Conservation (phyloP, 768 basidiomycete species). For the Suillus placidus region DNA sequence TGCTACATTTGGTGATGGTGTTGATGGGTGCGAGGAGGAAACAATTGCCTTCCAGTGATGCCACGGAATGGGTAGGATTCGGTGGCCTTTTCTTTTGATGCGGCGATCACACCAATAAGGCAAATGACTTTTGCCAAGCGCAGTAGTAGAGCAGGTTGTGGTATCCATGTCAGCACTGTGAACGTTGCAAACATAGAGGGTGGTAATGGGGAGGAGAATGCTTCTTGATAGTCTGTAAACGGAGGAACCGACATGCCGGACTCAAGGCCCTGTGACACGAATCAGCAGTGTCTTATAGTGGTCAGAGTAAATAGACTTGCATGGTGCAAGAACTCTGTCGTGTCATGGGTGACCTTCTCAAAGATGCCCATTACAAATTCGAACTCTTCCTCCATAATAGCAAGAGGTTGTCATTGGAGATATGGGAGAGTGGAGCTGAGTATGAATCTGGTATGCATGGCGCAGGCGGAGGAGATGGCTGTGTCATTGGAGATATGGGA, state of each 20-base stretch:
- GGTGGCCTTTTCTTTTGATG: constrained; percentile 74
- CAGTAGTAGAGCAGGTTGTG: constrained; percentile 59
- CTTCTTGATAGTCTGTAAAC: constrained; percentile 72
- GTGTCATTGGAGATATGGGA: too few relatives aligned
- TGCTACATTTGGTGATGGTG: constrained; percentile 23
- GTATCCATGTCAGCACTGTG: constrained; percentile 68
- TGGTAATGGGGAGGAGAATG: constrained; percentile 61
- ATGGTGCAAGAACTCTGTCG: constrained; percentile 86
- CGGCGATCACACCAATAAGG: constrained; percentile 91
- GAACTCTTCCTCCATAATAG: constrained; percentile 88
- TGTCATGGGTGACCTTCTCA: constrained; percentile 89
- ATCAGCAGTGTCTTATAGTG: constrained; percentile 7
- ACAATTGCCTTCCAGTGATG: constrained; percentile 69
- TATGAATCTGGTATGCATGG: too few relatives aligned
- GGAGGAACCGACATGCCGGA: constrained; percentile 71
- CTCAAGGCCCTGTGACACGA: constrained; percentile 53
- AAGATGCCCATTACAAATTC: constrained; percentile 95
- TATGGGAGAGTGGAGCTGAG: too few relatives aligned
- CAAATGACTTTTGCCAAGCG: constrained; percentile 76
- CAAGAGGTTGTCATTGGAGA: constrained; percentile 59
- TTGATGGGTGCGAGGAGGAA: constrained; percentile 37
- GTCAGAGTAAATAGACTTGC: constrained; percentile 47
- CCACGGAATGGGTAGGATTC: constrained; percentile 77
- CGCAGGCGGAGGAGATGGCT: too few relatives aligned
- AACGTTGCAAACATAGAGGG: constrained; percentile 71